These are phyloP conservation scores for Trichoderma virens DNA, from an alignment of 495 filamentous ascomycete genomes.

Conservation along the genomic window DNA sequence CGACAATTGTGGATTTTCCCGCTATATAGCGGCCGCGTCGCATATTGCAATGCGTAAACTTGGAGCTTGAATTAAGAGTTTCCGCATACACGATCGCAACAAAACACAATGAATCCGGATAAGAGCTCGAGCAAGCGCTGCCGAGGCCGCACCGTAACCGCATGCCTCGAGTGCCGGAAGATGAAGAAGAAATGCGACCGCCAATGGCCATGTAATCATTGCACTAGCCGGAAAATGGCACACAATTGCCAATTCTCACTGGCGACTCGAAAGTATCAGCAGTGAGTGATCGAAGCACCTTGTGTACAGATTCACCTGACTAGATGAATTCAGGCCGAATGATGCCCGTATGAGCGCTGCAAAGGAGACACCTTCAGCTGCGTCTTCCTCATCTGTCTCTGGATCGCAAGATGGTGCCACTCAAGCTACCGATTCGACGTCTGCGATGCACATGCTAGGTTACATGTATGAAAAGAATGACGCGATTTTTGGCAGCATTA, in stretches of 20 bases:
- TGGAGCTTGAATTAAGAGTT: background rate
- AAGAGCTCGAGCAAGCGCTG: background rate
- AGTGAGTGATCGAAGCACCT: background rate
- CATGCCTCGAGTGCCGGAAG: conserved; percentile 1
- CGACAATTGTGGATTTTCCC: background rate
- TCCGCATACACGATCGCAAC: background rate
- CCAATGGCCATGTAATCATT: conserved; percentile 40
- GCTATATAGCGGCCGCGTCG: background rate
- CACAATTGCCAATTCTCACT: conserved; percentile 32
- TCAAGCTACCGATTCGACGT: background rate
- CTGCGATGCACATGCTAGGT: background rate
- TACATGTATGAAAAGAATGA: background rate
- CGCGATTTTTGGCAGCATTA: background rate
- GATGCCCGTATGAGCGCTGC: background rate
- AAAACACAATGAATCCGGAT: background rate
- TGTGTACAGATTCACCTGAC: background rate
- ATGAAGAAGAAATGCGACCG: conserved; percentile 29
- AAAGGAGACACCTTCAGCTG: background rate
- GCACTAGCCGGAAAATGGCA: conserved; percentile 30
- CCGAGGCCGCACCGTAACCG: background rate
- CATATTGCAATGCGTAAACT: background rate
- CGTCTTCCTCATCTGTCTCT: background rate
- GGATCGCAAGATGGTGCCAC: background rate
- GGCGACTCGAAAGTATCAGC: background rate
- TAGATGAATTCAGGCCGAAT: background rate